Evolutionary conservation across 2,329 filamentous ascomycete species (phyloP), one percentile per base, ranked within the genome.

Genomic region (Graphilbum sp.): DNA sequence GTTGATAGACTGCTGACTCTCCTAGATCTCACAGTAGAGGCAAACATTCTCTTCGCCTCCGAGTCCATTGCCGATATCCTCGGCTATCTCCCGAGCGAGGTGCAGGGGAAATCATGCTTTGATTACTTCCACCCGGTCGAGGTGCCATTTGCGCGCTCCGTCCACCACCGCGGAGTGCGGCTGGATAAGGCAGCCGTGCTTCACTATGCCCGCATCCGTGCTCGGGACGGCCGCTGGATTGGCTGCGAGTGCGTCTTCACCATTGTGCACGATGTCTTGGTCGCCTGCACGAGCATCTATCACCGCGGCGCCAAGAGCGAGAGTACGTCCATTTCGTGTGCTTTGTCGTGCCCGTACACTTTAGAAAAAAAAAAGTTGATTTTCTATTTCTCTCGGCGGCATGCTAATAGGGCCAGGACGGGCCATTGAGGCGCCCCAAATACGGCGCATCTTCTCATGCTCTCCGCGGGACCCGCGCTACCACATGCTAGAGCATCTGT

Each of bases 211-310:
- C 72, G 74, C 27, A 72, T 92, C 44, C 69, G 66, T 49, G 72
- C 79, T 40, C 74, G 68, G 34, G 62, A 78, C 49, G 81, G 79
- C 15, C 62, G 68, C 38, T 92, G 79, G 75, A 62, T 88, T 30
- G 75, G 72, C 44, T 90, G 83, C 58, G 85, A 93, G 58, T 90
- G 83, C 57, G 86, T 84, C 55, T 93, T 92, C 54, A 90, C 84
- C 5, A 67, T 92, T 32, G 85, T 92, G 32, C 81, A 92, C 55
- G 79, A 92, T 66, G 82, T 90, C 18, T 64, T 93, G 56, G 82
- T 92, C 35, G 83, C 82, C 31, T 86, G 81, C 52, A 88, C 78
- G 12, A 86, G 79, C 51, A 70, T 90, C 45, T 92, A 90, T 53
- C 66, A 67, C 37, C 63, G 67, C 38, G 75, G 76, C 19, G 66